These are phyloP conservation scores for Oropetium thomaeum DNA, from an alignment of 176 grass and related monocot genomes.

Conservation along the genomic window DNA sequence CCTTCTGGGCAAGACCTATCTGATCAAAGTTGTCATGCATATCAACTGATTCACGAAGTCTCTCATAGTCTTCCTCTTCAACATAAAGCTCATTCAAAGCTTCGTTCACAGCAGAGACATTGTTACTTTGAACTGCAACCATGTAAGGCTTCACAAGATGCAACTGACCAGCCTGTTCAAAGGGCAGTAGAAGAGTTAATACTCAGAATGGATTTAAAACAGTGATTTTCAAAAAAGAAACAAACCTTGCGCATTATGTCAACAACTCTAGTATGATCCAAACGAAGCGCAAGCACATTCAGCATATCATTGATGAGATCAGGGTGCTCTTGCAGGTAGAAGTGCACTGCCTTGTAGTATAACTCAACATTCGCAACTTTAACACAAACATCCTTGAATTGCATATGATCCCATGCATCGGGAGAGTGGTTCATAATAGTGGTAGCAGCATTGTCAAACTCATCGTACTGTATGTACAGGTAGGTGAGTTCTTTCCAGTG, in stretches of 20 bases:
- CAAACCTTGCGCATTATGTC: slow-evolving; percentile 96
- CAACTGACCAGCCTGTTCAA: slow-evolving; percentile 77
- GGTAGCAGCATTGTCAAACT: slow-evolving; percentile 97
- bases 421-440: slow-evolving; percentile 99
- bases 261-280: slow-evolving; percentile 92
- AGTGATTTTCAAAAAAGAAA: not conserved
- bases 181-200: slow-evolving; percentile 18
- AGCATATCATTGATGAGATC: slow-evolving; percentile 97
- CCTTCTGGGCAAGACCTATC: slow-evolving; percentile 97
- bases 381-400: slow-evolving; percentile 90
- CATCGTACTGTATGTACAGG: slow-evolving; percentile 90
- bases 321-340: slow-evolving; percentile 96
- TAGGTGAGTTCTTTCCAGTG: slow-evolving; percentile 98
- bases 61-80: slow-evolving; percentile 96
- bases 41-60: slow-evolving; percentile 92
- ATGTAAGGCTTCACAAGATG: slow-evolving; percentile 98
- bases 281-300: slow-evolving; percentile 84
- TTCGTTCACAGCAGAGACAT: slow-evolving; percentile 96
- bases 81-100: slow-evolving; percentile 95
- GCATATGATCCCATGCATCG: slow-evolving; percentile 99
- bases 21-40: slow-evolving; percentile 99
- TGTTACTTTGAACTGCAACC: slow-evolving; percentile 98
- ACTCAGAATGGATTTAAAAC: not conserved
- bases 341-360: slow-evolving; percentile 96
- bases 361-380: slow-evolving; percentile 98